A percentile compares a stretch with the other conserved stretches of the same genome.
These are phyloP conservation scores for Russula earlei DNA, from an alignment of 768 basidiomycete genomes.

Conservation along the genomic window DNA sequence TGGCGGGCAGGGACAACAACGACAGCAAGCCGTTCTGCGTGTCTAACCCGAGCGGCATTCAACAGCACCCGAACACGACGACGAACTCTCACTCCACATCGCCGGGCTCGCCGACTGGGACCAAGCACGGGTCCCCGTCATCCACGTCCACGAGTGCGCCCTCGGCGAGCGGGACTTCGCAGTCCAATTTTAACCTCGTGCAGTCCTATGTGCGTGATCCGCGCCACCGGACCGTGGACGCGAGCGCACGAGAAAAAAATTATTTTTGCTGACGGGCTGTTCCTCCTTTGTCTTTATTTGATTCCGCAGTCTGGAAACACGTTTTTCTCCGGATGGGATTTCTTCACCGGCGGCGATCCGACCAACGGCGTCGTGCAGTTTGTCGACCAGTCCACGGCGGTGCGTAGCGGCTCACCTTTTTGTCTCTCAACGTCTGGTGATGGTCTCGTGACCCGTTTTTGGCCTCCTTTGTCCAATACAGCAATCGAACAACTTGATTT, in stretches of 20 bases:
- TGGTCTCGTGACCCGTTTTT: background rate
- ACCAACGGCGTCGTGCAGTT: slow-evolving; percentile 67
- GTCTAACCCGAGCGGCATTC: background rate
- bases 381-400: slow-evolving; percentile 51
- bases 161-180: background rate
- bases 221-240: slow-evolving; percentile 7
- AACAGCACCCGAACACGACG: background rate
- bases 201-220: slow-evolving; percentile 44
- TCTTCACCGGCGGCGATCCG: slow-evolving; percentile 61
- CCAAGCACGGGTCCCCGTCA: too few relatives aligned
- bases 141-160: slow-evolving; percentile 18
- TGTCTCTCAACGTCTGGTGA: background rate
- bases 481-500: slow-evolving; percentile 49
- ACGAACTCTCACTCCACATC: too few relatives aligned
- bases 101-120: background rate
- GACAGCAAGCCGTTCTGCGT: slow-evolving; percentile 21
- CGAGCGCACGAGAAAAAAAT: too few relatives aligned
- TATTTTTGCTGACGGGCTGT: too few relatives aligned
- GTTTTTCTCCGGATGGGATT: slow-evolving; percentile 81
- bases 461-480: slow-evolving; percentile 22
- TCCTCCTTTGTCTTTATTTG: too few relatives aligned
- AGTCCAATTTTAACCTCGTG: slow-evolving; percentile 37
- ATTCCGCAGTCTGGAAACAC: slow-evolving; percentile 43
- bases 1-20: slow-evolving; percentile 4
- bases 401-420: slow-evolving; percentile 25